phyloP scores from a whole-genome alignment of 1,284 basidiomycete genomes.

The Heterobasidion occidentale region DNA sequence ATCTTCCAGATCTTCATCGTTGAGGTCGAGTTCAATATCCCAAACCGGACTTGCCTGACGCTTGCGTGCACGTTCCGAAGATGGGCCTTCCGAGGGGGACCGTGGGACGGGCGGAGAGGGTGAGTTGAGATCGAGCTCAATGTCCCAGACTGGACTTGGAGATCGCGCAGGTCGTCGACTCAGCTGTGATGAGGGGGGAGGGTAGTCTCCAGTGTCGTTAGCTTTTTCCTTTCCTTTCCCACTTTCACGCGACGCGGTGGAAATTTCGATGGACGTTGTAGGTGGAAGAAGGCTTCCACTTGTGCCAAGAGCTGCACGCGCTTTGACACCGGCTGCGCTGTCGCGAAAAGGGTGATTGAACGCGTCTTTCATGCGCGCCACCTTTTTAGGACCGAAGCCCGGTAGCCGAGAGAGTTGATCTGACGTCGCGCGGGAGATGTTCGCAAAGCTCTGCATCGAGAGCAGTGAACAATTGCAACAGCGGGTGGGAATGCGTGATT shows the following conservation, averaged over 20 bases:
- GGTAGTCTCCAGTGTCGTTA: slow-evolving; percentile 2
- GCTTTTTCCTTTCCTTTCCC: slow-evolving; percentile 12
- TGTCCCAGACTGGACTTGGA: slow-evolving; percentile 30
- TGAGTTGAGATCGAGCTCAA: slow-evolving; percentile 40
- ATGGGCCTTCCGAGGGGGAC: slow-evolving; percentile 1
- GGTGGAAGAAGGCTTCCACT: not conserved
- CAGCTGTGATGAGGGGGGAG: slow-evolving; percentile 6
- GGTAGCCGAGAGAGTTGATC: slow-evolving; percentile 80
- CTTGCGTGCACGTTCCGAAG: slow-evolving; percentile 9
- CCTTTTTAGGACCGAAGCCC: slow-evolving; percentile 93
- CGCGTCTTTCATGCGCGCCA: slow-evolving; percentile 72
- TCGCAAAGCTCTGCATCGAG: slow-evolving; percentile 66
- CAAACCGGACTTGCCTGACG: slow-evolving; percentile 39
- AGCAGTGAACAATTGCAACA: not conserved
- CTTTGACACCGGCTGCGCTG: slow-evolving; percentile 25
- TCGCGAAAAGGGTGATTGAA: slow-evolving; percentile 74
- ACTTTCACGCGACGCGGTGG: not conserved
- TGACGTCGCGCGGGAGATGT: slow-evolving; percentile 65
- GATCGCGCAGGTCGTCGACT: slow-evolving; percentile 11
- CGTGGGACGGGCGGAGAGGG: slow-evolving; percentile 3
- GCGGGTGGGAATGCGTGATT: not conserved
- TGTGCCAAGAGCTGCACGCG: not conserved
- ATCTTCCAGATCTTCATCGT: slow-evolving; percentile 22
- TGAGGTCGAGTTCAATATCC: slow-evolving; percentile 52
- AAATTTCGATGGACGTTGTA: not conserved